phyloP scores from a whole-genome alignment of 2,329 filamentous ascomycete genomes.

The Fulvia fulva region DNA sequence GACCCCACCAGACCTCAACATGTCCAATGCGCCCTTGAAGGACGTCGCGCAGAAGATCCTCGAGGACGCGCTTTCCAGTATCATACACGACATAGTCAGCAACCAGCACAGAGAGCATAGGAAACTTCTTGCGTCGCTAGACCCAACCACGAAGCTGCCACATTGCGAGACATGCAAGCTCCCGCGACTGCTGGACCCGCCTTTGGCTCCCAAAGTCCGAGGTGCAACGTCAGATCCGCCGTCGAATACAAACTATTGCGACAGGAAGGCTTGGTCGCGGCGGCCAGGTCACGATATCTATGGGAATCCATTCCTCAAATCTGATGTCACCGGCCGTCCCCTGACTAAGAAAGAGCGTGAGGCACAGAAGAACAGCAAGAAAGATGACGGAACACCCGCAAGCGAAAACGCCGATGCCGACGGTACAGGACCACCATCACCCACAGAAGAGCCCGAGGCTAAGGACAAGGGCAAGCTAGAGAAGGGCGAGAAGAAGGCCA shows the following conservation, averaged over 20 bases:
- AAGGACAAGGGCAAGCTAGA: conserved; percentile 37
- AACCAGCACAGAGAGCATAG: conserved; percentile 77
- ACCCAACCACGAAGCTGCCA: conserved; percentile 67
- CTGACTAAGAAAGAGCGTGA: conserved; percentile 73
- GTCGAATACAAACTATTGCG: conserved; percentile 62
- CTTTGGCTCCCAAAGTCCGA: conserved; percentile 46
- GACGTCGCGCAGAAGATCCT: conserved; percentile 57
- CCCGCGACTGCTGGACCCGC: conserved; percentile 68
- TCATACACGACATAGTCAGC: conserved; percentile 70
- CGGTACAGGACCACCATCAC: conserved; percentile 32
- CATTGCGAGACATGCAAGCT: conserved; percentile 71
- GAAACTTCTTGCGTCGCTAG: conserved; percentile 68
- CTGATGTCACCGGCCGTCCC: conserved; percentile 50
- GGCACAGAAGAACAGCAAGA: conserved; percentile 48
- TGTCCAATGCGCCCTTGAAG: conserved; percentile 12
- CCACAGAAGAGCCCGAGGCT: conserved; percentile 26
- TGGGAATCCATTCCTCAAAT: conserved; percentile 74
- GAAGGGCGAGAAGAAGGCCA: conserved; percentile 43
- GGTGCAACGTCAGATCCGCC: conserved; percentile 37
- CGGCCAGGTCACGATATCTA: conserved; percentile 76
- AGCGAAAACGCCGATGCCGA: conserved; percentile 39
- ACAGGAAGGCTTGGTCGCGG: conserved; percentile 72
- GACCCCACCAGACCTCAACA: neutral
- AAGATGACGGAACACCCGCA: conserved; percentile 45
- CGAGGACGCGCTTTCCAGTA: conserved; percentile 71